phyloP scores from a whole-genome alignment of 306 rosid species.

The Rosa lucieae region DNA sequence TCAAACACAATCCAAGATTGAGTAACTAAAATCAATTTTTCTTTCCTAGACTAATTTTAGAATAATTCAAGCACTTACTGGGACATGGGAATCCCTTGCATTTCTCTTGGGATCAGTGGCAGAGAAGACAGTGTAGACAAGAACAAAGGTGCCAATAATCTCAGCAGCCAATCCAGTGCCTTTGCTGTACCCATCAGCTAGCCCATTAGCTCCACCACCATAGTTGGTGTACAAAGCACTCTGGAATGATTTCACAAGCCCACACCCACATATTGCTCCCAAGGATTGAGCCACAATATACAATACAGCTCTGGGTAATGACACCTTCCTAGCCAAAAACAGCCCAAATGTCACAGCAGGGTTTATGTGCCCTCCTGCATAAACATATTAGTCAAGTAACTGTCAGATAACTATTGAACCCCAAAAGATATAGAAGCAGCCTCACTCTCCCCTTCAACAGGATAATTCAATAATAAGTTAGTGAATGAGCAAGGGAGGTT shows the following conservation, averaged over 20 bases:
- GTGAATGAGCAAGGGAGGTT: no score
- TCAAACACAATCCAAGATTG: background rate
- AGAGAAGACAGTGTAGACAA: slow-evolving; percentile 53
- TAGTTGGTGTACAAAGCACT: slow-evolving; percentile 25
- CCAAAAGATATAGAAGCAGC: no score
- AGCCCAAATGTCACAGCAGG: slow-evolving; percentile 55
- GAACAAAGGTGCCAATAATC: slow-evolving; percentile 51
- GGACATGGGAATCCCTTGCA: slow-evolving; percentile 47
- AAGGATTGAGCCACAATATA: slow-evolving; percentile 45
- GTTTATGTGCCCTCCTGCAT: slow-evolving; percentile 50
- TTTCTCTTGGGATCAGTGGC: slow-evolving; percentile 52
- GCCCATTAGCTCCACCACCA: slow-evolving; percentile 48
- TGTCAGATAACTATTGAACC: background rate
- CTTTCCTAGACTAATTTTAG: background rate
- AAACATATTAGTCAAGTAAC: background rate
- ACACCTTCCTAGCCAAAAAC: slow-evolving; percentile 43
- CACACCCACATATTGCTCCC: slow-evolving; percentile 52
- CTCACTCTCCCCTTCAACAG: no score
- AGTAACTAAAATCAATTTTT: background rate
- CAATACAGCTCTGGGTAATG: slow-evolving; percentile 36
- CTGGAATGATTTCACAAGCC: slow-evolving; percentile 42
- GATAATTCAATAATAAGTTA: no score
- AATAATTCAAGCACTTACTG: slow-evolving; percentile 22
- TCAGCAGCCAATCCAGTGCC: slow-evolving; percentile 49
- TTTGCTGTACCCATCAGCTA: slow-evolving; percentile 26